Evolutionary conservation across 1,139 yeast genomes (phyloP), one percentile per base, ranked within the genome.

Genomic region (Wickerhamiella pararugosa): DNA sequence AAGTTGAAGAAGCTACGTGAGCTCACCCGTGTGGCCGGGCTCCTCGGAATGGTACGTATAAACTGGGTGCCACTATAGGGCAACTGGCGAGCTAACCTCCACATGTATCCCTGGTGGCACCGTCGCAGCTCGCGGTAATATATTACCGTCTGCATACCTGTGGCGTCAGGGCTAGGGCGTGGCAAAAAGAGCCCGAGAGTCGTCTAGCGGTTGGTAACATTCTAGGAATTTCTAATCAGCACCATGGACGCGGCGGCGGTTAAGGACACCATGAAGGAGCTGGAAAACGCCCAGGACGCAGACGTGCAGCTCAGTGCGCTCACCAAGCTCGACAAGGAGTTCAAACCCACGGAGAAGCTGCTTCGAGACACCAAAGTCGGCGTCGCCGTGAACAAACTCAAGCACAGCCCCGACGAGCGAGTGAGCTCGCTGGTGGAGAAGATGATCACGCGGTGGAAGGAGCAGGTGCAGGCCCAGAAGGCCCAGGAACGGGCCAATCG

Each of bases 301-400:
- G 73, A 71, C 37, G 71, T 79, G 7, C 73, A 82, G 34, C 57
- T 81, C 46, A 79, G 76, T 55, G 72, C 87, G 36, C 65, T 90
- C 52, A 72, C 69, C 38, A 69, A 73, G 34, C 66, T 90, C 46
- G 76, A 79, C 52, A 75, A 71, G 47, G 84, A 82, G 8, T 84
- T 86, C 41, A 67, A 69, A 51, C 95, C 97, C 7, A 77, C 93
- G 1, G 97, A 90, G 58, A 75, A 77, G 57, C 69, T 87, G 35
- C 67, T 90, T 42, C 53, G 64, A 58, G 84, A 87, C 57, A 90
- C 98, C n/a, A 86, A 84, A 61, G 90, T 90, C n/a, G 98, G 98
- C 47, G 92, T 90, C 26, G 92, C 90, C 5, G 97, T 90, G 38
- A 92, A 92, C 63, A 86, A 84, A 62, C 75, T 79, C 56, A 73